Evolutionary conservation across 1,284 basidiomycete species (phyloP), one percentile per base, ranked within the genome.

Genomic region (Leccinum insolens): DNA sequence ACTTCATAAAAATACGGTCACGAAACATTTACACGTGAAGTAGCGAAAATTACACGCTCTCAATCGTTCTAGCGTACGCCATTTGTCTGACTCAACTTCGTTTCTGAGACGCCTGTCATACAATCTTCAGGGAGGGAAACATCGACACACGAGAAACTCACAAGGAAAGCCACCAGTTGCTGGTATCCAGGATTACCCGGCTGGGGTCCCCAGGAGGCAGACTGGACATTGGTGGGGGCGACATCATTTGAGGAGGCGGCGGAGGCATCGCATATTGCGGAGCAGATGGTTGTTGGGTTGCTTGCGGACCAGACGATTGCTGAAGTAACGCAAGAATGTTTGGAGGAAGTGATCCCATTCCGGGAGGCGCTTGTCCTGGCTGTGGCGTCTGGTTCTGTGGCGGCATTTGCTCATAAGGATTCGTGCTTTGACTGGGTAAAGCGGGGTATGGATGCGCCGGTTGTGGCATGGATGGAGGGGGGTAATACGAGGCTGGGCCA

Each of bases 241-340:
- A 72, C 71, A 80, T 79, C 76, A 80, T 79, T 37, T 72, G 73
- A n/a, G 72, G 71, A 57, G 77, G 80, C 44, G 80, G 72, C 3
- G 79, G 74, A 34, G 79, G 80, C 73, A 81, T 80, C 64, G 81
- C 83, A 70, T 84, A 84, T 61, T 81, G 80, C 17, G 79, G 73
- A 5, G 78, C 68, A 12, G 78, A 72, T 41, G 75, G 71, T 64
- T 80, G 82, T 61, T 81, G 82, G 25, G 82, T 80, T 69, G 59
- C 66, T 62, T 75, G 76, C 55, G 83, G 83, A 57, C 80, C 80
- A 31, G 80, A 79, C 12, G 82, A 77, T 57, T 80, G 81, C 73
- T 90, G 88, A 22, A 91, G 77, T 62, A 91, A 74, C 1, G 89
- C 87, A 61, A 90, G 78, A n/a, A 91, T 82, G 71, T 89, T 89